Evolutionary conservation across 257 asterid genomes (phyloP).

Genomic region (Lycium ferocissimum): DNA sequence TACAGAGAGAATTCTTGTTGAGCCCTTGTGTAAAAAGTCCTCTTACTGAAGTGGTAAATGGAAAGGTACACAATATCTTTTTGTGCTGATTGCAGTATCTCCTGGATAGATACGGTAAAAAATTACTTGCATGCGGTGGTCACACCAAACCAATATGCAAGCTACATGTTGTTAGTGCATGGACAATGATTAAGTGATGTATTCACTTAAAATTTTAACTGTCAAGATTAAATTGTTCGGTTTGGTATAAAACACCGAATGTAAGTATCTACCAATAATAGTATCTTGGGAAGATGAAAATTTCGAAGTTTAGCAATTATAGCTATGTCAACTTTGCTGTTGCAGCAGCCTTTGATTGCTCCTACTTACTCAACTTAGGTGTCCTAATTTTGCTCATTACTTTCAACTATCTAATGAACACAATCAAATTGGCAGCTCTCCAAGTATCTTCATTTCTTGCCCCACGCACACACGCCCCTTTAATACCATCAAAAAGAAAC

Average conservation of each 20-base stretch:
- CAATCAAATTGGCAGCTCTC: too few species aligned
- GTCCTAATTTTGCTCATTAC: too few species aligned
- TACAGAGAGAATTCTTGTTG: conserved; percentile 18
- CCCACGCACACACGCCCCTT: too few species aligned
- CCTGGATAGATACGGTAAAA: background rate
- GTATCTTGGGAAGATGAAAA: too few species aligned
- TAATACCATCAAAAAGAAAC: too few species aligned
- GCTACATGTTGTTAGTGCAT: background rate
- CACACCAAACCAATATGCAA: background rate
- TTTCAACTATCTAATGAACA: too few species aligned
- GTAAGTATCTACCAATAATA: too few species aligned
- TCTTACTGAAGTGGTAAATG: background rate
- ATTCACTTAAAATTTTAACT: background rate
- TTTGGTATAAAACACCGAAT: background rate
- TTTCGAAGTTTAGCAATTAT: too few species aligned
- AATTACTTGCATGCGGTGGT: background rate
- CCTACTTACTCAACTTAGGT: too few species aligned
- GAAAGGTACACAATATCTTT: background rate
- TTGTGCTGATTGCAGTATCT: background rate
- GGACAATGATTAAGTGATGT: background rate
- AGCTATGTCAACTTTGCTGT: too few species aligned
- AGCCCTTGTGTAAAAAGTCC: conserved; percentile 16
- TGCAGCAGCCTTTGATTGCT: too few species aligned
- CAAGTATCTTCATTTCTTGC: too few species aligned
- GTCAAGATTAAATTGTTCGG: background rate